Percentiles rank a stretch among this genome's conserved stretches.
Evolutionary conservation across 2,329 filamentous ascomycete genomes (phyloP).

Genomic region (Aspergillus clavatus): DNA sequence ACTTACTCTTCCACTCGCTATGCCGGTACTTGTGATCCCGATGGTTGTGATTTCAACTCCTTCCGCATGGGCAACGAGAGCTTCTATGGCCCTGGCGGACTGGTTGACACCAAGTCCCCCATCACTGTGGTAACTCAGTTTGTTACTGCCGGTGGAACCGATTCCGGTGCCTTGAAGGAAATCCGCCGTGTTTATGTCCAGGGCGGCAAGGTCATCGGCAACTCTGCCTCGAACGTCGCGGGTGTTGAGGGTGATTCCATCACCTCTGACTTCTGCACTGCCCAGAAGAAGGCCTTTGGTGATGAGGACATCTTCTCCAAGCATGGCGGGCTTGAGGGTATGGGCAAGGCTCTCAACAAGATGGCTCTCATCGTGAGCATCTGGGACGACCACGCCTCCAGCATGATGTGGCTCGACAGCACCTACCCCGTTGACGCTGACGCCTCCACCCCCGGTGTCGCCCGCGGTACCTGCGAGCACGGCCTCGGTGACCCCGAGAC

Average conservation of each 20-base stretch:
- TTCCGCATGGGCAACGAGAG: slow-evolving; percentile 60
- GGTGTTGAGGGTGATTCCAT: slow-evolving; percentile 51
- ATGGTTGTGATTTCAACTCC: slow-evolving; percentile 67
- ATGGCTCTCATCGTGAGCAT: slow-evolving; percentile 59
- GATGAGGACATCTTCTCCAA: slow-evolving; percentile 51
- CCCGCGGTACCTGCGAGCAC: slow-evolving; percentile 52
- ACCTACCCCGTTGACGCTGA: slow-evolving; percentile 51
- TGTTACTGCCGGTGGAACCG: slow-evolving; percentile 46
- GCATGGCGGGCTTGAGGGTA: slow-evolving; percentile 51
- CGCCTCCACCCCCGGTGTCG: slow-evolving; percentile 43
- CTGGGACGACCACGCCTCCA: slow-evolving; percentile 62
- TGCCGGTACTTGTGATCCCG: slow-evolving; percentile 59
- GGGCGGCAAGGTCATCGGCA: slow-evolving; percentile 54
- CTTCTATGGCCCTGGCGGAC: slow-evolving; percentile 59
- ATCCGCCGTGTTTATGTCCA: slow-evolving; percentile 64
- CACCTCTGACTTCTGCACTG: slow-evolving; percentile 54
- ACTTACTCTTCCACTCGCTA: slow-evolving; percentile 52
- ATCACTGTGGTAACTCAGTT: slow-evolving; percentile 68
- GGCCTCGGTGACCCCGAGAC: slow-evolving; percentile 49
- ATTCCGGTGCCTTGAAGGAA: slow-evolving; percentile 51
- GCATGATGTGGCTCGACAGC: slow-evolving; percentile 72
- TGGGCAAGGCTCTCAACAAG: slow-evolving; percentile 50
- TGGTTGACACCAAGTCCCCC: slow-evolving; percentile 54
- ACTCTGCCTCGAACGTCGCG: slow-evolving; percentile 44
- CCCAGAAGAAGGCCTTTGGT: slow-evolving; percentile 52